These are phyloP conservation scores for Zhuliangozyma parablackwelliae DNA, from an alignment of 1,139 yeast genomes.

Conservation along the genomic window DNA sequence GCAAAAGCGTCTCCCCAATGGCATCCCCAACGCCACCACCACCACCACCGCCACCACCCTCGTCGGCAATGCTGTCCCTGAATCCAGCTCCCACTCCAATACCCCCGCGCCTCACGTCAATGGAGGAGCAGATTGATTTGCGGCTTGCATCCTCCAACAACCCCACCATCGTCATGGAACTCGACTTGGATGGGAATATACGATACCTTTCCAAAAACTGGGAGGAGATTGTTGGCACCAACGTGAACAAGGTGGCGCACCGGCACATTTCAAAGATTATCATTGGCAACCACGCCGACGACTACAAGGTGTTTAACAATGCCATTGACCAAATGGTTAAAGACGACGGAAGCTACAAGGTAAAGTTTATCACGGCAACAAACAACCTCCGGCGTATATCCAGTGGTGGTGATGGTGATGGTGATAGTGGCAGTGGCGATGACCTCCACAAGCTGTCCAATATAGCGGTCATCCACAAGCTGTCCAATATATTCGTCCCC, in stretches of 20 bases:
- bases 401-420: background rate
- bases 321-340: slow-evolving; percentile 69
- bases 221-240: slow-evolving; percentile 71
- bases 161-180: slow-evolving; percentile 81
- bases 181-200: slow-evolving; percentile 76
- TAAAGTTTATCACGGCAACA: slow-evolving; percentile 62
- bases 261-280: slow-evolving; percentile 63
- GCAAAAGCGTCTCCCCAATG: background rate
- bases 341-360: slow-evolving; percentile 76
- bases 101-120: slow-evolving; percentile 6
- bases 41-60: too few relatives aligned
- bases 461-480: slow-evolving; percentile 1
- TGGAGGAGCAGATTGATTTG: slow-evolving; percentile 46
- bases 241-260: slow-evolving; percentile 48
- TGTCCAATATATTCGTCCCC: background rate
- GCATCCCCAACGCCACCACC: too few relatives aligned
- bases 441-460: slow-evolving; percentile 6
- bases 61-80: too few relatives aligned
- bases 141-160: slow-evolving; percentile 59
- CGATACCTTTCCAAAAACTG: slow-evolving; percentile 71
- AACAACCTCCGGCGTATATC: slow-evolving; percentile 12
- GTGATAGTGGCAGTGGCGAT: background rate
- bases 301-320: slow-evolving; percentile 60
- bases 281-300: slow-evolving; percentile 59
- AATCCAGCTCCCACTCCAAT: too few relatives aligned